Percentiles rank a stretch among this genome's conserved stretches.
These are phyloP conservation scores for Cutaneotrichosporon sp. DNA, from an alignment of 1,284 basidiomycete genomes.

Conservation along the genomic window DNA sequence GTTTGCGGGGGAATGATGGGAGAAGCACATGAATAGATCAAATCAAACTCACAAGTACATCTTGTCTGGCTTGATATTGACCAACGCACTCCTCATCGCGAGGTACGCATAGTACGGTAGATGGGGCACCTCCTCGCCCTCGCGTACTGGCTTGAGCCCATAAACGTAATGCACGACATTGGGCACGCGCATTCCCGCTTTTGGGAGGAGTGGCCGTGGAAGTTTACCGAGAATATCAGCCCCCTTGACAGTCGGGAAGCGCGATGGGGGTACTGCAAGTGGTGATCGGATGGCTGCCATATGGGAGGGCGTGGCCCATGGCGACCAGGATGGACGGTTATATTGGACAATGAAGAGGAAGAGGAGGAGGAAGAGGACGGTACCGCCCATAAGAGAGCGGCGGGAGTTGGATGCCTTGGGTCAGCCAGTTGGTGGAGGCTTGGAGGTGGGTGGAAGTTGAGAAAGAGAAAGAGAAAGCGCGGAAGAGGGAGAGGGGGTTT, in stretches of 20 bases:
- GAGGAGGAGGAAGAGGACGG: too few relatives aligned
- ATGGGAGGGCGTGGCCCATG: background rate
- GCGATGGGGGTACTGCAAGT: background rate
- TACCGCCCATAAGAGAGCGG: background rate
- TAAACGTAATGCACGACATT: constrained; percentile 53
- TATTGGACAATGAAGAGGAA: too few relatives aligned
- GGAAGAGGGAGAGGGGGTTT: too few relatives aligned
- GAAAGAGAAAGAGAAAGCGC: too few relatives aligned
- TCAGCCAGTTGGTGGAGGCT: too few relatives aligned
- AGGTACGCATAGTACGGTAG: constrained; percentile 55
- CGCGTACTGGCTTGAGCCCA: constrained; percentile 44
- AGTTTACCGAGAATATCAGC: constrained; percentile 15
- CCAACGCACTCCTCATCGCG: constrained; percentile 52
- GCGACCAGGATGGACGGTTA: background rate
- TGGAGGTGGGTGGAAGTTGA: too few relatives aligned
- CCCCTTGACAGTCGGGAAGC: background rate
- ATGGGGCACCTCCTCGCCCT: constrained; percentile 38
- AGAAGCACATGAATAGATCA: background rate
- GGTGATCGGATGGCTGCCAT: background rate
- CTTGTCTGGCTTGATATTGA: constrained; percentile 52
- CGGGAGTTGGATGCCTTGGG: background rate
- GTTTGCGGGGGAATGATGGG: too few relatives aligned
- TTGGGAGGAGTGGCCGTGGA: constrained; percentile 38
- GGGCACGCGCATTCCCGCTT: constrained; percentile 47
- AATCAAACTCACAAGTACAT: constrained; percentile 48